Evolutionary conservation across 129 eudicot species (phyloP), one percentile per base, ranked within the genome.

Genomic region (Flaveria linearis): DNA sequence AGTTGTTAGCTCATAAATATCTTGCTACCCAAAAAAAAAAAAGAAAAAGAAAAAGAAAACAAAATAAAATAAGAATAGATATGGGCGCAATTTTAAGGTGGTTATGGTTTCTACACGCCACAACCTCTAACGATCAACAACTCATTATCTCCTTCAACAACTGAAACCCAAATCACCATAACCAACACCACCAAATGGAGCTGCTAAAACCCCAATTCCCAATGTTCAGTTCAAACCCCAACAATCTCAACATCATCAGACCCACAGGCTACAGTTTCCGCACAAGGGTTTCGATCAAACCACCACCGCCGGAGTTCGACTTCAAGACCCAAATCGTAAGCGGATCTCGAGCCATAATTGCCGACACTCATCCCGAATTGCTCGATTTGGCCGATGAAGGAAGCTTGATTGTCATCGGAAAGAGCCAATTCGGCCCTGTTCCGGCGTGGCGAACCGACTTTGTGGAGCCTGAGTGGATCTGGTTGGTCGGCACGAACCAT

Each of bases 401-500:
- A 26, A 87, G 75, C 43, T 80, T 91, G 50, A 82, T 94, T 1
- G 70, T 87, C 23, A 80, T 94, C 76, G 73, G 63, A 30, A 94
- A 94, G 80, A 74, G 68, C 58, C 97, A 89, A 23, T 94, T 84
- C 47, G 99, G 99, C 39, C 94, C 97, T 0, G 96, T 94, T 20
- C 97, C 97, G 7, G 45, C 82, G 8, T 94, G 99, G 99, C 80
- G 99, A 76, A 70, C 88, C 8, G 93, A 94, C 65, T 94, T 94
- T 58, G 93, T 87, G 51, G 97, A 94, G 89, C 97, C 99, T 7
- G 96, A 91, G 64, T 84, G 71, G 49, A 94, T 94, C 16, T 94
- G 99, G 99, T 70, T 94, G 53, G 30, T 94, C n/a, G 99, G 99
- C 20, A 94, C 97, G 0, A 85, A 75, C 51, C 99, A 94, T 69